Percentiles rank a stretch among this genome's conserved stretches.
phyloP scores from a whole-genome alignment of 2,329 filamentous ascomycete species.

The Xylaria sp. region DNA sequence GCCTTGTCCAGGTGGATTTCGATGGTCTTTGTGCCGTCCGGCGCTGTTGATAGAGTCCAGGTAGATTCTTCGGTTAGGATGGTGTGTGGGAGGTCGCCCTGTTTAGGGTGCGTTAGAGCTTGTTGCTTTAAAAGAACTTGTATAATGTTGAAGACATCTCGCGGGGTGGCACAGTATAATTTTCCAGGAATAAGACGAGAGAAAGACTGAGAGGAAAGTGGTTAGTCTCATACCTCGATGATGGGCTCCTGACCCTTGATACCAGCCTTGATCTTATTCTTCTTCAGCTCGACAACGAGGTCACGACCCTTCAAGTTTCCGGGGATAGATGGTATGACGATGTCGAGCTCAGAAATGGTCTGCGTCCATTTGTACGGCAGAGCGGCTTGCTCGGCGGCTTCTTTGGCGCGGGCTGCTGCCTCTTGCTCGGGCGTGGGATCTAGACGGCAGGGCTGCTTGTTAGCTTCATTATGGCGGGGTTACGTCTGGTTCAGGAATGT shows the following conservation, averaged over 20 bases:
- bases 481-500: constrained; percentile 7
- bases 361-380: constrained; percentile 98
- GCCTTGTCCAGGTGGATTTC: constrained; percentile 92
- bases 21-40: constrained; percentile 74
- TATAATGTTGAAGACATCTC: not conserved
- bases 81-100: constrained; percentile 87
- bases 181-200: not conserved
- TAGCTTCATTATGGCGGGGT: constrained; percentile 27
- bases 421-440: constrained; percentile 67
- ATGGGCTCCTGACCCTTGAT: constrained; percentile 90
- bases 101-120: constrained; percentile 20
- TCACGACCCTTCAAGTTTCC: constrained; percentile 87
- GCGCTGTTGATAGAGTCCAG: constrained; percentile 84
- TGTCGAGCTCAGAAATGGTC: constrained; percentile 87
- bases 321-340: constrained; percentile 77
- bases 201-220: not conserved
- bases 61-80: constrained; percentile 88
- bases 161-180: not conserved
- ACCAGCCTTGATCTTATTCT: constrained; percentile 78
- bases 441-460: constrained; percentile 41
- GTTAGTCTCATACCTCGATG: constrained; percentile 72
- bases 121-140: not conserved
- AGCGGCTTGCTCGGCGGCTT: constrained; percentile 86
- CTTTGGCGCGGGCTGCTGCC: constrained; percentile 72
- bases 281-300: constrained; percentile 84